phyloP scores from a whole-genome alignment of 768 basidiomycete species.

The Amanita pseudoporphyria region DNA sequence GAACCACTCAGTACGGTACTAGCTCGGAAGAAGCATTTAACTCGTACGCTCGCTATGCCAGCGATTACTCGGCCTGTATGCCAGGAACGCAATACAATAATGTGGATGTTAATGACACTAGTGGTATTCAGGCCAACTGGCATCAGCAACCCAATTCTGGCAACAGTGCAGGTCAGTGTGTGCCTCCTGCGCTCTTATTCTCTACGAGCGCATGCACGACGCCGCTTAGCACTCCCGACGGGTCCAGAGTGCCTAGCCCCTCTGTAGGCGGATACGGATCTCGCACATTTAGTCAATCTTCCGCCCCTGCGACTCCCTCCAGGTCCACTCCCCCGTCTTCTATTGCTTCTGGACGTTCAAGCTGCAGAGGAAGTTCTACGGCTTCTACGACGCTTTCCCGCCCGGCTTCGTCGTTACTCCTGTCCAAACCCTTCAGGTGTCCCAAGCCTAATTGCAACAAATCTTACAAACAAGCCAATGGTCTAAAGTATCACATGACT shows the following conservation, averaged over 20 bases:
- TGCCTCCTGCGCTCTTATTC: slow-evolving; percentile 60
- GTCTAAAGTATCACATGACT: slow-evolving; percentile 90
- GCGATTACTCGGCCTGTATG: slow-evolving; percentile 53
- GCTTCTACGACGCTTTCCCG: slow-evolving; percentile 16
- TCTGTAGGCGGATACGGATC: slow-evolving; percentile 8
- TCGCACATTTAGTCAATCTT: slow-evolving; percentile 6
- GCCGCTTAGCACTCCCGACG: slow-evolving; percentile 37
- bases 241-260: slow-evolving; percentile 30
- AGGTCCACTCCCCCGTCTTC: slow-evolving; percentile 3
- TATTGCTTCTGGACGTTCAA: slow-evolving; percentile 8
- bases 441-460: slow-evolving; percentile 96
- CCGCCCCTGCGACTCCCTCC: slow-evolving; percentile 6
- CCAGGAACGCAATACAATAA: slow-evolving; percentile 44
- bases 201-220: slow-evolving; percentile 27
- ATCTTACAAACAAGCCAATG: slow-evolving; percentile 92
- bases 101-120: slow-evolving; percentile 27
- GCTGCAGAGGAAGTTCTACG: slow-evolving; percentile 4
- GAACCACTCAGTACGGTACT: slow-evolving; percentile 1
- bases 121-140: slow-evolving; percentile 14
- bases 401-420: slow-evolving; percentile 48
- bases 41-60: slow-evolving; percentile 52
- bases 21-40: slow-evolving; percentile 51
- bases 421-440: slow-evolving; percentile 85
- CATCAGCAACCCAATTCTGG: slow-evolving; percentile 19
- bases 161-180: slow-evolving; percentile 29